Percentiles rank a stretch among this genome's conserved stretches.
These are phyloP conservation scores for Hypholoma sublateritium DNA, from an alignment of 768 basidiomycete species.

Conservation along the genomic window DNA sequence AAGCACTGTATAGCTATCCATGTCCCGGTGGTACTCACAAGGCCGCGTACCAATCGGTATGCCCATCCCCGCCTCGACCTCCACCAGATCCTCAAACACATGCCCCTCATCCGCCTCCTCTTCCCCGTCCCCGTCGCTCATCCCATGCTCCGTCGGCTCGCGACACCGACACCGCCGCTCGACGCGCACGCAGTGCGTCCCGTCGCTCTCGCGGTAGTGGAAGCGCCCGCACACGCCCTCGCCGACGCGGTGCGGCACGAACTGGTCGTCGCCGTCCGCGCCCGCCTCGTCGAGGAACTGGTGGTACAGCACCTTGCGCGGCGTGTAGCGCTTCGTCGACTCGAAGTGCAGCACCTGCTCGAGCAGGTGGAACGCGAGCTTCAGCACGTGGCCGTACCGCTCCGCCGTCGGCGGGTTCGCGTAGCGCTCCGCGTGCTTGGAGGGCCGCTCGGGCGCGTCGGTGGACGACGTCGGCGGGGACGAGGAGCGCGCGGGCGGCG, in stretches of 20 bases:
- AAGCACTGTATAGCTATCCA: not conserved
- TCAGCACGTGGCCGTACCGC: slow-evolving; percentile 55
- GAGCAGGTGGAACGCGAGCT: slow-evolving; percentile 72
- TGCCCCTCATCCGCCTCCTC: not conserved
- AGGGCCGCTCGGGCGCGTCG: not conserved
- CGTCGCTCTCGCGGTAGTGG: slow-evolving; percentile 42
- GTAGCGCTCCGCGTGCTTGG: slow-evolving; percentile 16
- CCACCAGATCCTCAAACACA: slow-evolving; percentile 26
- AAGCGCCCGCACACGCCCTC: slow-evolving; percentile 56
- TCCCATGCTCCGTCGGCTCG: not conserved
- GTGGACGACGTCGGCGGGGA: slow-evolving; percentile 4
- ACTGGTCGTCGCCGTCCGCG: slow-evolving; percentile 57
- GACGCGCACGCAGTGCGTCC: slow-evolving; percentile 44
- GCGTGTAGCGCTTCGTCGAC: slow-evolving; percentile 74
- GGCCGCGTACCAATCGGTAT: slow-evolving; percentile 59
- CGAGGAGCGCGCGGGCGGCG: not conserved
- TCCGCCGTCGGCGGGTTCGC: slow-evolving; percentile 15
- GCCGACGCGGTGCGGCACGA: slow-evolving; percentile 68
- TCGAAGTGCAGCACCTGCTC: slow-evolving; percentile 75
- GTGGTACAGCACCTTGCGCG: slow-evolving; percentile 74
- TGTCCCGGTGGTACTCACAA: slow-evolving; percentile 58
- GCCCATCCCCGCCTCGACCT: slow-evolving; percentile 44
- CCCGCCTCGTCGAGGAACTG: slow-evolving; percentile 59
- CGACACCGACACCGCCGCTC: slow-evolving; percentile 32
- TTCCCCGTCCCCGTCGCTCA: not conserved